Evolutionary conservation across 164 flowering plant genomes (phyloP), one percentile per base, ranked within the genome.

Genomic region (Liriodendron chinense): DNA sequence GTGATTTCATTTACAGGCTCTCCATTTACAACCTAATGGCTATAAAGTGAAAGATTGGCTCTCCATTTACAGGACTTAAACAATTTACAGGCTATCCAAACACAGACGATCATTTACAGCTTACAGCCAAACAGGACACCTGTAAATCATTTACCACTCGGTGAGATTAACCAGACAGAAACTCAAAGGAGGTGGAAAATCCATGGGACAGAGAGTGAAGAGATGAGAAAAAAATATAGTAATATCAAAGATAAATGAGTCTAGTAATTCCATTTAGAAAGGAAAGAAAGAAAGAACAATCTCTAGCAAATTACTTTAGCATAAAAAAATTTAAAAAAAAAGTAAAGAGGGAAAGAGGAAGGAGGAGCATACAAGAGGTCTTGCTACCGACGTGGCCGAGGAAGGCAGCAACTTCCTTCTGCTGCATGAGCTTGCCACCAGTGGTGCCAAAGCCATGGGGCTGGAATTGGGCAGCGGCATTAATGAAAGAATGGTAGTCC

Each of bases 381-480:
- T 88, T 84, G 87, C 85, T 74, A 69, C 98, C 99, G 69, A 93
- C 98, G 71, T 93, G 98, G 69, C 89, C 94, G 7, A 95, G 90
- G 78, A 95, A 93, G 1, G 99, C 97, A 0, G 94, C 90, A 21
- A 95, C 66, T 76, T 95, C 99, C 86, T 82, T 90, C 99, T 86
- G 88, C 83, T 85, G 87, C 86, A 76, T 84, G 1, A 21, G 34
- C 85, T 93, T 90, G 7, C 88, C 88, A 21, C 99, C 99, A 14
- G 98, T 89, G 72, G 98, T 93, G 13, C 99, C 94, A 70, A 95
- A 95, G 9, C 99, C 99, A 1, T 72, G 86, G 9, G 88, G 92
- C 85, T 95, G 91, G 76, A 69, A 93, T 3, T 65, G 21, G 6
- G 90, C 73, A n/a, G 98, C 77, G 7, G 98, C 97, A 0, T 78